phyloP scores from a whole-genome alignment of 768 basidiomycete genomes.

The Termitomyces sp. region DNA sequence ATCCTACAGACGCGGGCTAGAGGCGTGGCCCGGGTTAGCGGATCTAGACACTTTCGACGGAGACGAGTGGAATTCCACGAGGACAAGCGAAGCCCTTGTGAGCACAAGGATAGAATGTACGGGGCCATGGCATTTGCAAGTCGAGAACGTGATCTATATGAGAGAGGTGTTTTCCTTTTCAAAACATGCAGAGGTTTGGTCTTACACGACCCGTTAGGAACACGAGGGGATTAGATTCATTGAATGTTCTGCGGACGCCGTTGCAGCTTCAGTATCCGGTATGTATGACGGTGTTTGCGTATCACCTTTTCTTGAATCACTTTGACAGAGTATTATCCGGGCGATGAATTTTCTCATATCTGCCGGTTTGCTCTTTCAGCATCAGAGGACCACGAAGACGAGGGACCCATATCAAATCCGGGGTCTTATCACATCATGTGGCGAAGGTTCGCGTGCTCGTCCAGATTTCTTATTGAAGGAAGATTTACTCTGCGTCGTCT shows the following conservation, averaged over 20 bases:
- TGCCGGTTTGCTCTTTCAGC: slow-evolving; percentile 48
- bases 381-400: slow-evolving; percentile 34
- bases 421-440: slow-evolving; percentile 62
- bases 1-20: slow-evolving; percentile 44
- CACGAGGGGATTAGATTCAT: slow-evolving; percentile 42
- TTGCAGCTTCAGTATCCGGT: slow-evolving; percentile 47
- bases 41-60: slow-evolving; percentile 54
- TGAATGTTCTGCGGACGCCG: slow-evolving; percentile 50
- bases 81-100: slow-evolving; percentile 57
- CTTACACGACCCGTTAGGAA: slow-evolving; percentile 32
- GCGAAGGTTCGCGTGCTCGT: slow-evolving; percentile 48
- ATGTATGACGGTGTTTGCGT: slow-evolving; percentile 7
- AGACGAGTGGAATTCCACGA: slow-evolving; percentile 47
- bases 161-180: slow-evolving; percentile 35
- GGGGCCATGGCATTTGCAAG: slow-evolving; percentile 53
- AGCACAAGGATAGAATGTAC: slow-evolving; percentile 46
- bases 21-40: slow-evolving; percentile 41
- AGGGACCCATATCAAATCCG: slow-evolving; percentile 39
- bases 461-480: neutral
- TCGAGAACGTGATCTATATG: slow-evolving; percentile 46
- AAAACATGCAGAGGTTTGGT: neutral
- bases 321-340: slow-evolving; percentile 53
- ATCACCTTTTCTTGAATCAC: neutral
- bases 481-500: neutral
- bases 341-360: slow-evolving; percentile 60